Evolutionary conservation across 179 eudicot genomes (phyloP), one percentile per base, ranked within the genome.

Genomic region (Sideroxylon spinosum): DNA sequence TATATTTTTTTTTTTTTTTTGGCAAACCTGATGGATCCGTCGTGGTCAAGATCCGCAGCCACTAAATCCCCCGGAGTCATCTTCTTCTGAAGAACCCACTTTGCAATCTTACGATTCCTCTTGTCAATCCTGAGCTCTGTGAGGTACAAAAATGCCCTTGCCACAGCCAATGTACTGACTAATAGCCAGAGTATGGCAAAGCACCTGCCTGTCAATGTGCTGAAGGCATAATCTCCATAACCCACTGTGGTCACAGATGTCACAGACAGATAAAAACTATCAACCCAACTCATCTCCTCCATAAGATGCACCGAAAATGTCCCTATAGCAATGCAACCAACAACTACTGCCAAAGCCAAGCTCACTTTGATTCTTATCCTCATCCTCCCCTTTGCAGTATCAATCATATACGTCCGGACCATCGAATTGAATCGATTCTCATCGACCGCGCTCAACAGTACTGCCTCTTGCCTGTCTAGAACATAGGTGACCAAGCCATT

Each of bases 211-310:
- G 20, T 32, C 17, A 78, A 56, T 44, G 93, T 90, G 64, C 59
- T 79, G 60, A 91, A 91, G 12, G 87, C 81, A 48, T 87, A 80
- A 68, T 91, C 97, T 44, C 97, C 97, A 48, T 90, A 91, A n/a
- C 93, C 96, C 0, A 91, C 93, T 0, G 94, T 91, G 0, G 97
- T 91, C 22, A 91, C 97, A 0, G 97, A 91, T 0, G 93, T 90
- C 16, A 91, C 97, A 0, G 92, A 88, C 61, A 90, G 78, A 67
- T 90, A 90, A 70, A 90, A 83, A 64, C 94, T 87, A 74, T 90
- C 90, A 0, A 90, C 89, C 94, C 94, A 90, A 23, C 71, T 78
- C 78, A 82, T 11, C 20, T 53, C 67, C 46, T 90, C 94, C 16
- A 89, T 9, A 29, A 44, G 77, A 79, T 88, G 92, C 9, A 71